These are phyloP conservation scores for Phytopythium oedochilum DNA, from an alignment of 352 stramenopile genomes.

Conservation along the genomic window DNA sequence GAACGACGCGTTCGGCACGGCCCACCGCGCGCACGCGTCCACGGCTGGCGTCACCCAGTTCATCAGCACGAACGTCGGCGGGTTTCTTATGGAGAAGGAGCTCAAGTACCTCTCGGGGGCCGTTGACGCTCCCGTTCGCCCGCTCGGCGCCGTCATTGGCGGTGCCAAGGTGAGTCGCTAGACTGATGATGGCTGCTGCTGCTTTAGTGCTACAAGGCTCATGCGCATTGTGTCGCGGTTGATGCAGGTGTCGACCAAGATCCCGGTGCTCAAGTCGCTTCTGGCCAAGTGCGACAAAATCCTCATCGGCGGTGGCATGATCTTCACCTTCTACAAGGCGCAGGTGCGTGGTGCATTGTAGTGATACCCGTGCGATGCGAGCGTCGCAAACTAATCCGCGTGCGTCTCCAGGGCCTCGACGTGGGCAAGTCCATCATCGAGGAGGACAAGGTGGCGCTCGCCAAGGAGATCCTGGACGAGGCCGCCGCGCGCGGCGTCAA, in stretches of 20 bases:
- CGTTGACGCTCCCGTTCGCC: conserved; percentile 85
- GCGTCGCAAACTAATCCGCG: no score
- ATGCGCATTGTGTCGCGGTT: not conserved
- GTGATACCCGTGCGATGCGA: no score
- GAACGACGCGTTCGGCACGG: conserved; percentile 98
- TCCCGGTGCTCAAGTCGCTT: conserved; percentile 95
- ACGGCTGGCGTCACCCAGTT: conserved; percentile 96
- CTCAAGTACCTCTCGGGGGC: conserved; percentile 93
- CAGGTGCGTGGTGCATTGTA: no score
- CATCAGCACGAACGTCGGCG: conserved; percentile 90
- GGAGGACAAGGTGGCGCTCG: conserved; percentile 92
- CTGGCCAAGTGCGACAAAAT: conserved; percentile 96
- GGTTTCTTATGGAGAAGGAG: conserved; percentile 98
- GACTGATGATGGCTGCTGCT: not conserved
- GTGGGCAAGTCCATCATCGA: conserved; percentile 95
- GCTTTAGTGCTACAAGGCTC: not conserved
- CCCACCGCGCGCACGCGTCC: conserved; percentile 96
- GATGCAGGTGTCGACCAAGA: conserved; percentile 81
- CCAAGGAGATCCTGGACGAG: conserved; percentile 88
- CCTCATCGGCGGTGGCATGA: conserved; percentile 95
- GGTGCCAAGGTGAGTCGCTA: conserved; percentile 88
- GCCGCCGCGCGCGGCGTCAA: conserved; percentile 86
- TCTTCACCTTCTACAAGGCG: conserved; percentile 98
- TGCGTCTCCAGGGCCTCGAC: conserved; percentile 72
- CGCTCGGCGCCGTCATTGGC: conserved; percentile 94